Evolutionary conservation across 352 stramenopile species (phyloP).

Genomic region (Achlya hypogyna): DNA sequence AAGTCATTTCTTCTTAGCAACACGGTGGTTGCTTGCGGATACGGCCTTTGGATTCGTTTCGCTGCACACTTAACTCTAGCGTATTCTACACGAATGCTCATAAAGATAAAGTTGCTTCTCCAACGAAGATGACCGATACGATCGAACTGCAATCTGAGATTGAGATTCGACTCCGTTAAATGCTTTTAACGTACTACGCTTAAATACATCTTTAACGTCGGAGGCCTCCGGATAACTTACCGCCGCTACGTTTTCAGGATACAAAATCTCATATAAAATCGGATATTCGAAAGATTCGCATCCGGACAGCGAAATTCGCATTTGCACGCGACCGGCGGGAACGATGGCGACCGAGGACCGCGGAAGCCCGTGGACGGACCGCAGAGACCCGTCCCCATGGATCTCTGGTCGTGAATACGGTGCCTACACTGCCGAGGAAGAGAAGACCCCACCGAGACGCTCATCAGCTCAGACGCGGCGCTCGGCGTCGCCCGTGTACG

Average conservation of each 20-base stretch:
- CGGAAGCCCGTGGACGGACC: background rate
- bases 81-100: too few relatives aligned
- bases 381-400: too few relatives aligned
- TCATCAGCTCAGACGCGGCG: background rate
- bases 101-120: too few relatives aligned
- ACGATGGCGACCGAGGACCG: background rate
- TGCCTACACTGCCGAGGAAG: background rate
- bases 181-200: too few relatives aligned
- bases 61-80: too few relatives aligned
- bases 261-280: background rate
- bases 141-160: too few relatives aligned
- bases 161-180: too few relatives aligned
- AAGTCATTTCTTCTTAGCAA: too few relatives aligned
- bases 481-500: background rate
- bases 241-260: background rate
- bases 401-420: background rate
- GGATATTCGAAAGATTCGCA: background rate
- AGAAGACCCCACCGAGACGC: background rate
- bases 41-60: too few relatives aligned
- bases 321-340: background rate
- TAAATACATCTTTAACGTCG: background rate
- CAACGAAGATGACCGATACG: too few relatives aligned
- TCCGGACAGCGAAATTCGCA: background rate
- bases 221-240: background rate
- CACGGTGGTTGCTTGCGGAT: too few relatives aligned